Evolutionary conservation across 306 rosid genomes (phyloP).

Genomic region (Erythrophleum fordii): DNA sequence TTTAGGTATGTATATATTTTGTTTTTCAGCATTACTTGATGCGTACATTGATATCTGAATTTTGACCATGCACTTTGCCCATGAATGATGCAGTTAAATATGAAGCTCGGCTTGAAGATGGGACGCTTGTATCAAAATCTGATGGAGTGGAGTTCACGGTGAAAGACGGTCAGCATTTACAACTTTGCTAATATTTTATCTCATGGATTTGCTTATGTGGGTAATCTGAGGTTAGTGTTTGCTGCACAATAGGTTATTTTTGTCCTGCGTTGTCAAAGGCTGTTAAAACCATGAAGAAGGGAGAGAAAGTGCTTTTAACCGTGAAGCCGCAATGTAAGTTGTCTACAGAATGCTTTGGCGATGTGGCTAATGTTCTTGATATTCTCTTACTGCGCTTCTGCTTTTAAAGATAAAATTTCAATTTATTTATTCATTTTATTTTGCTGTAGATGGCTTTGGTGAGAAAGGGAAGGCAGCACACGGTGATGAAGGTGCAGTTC

Average conservation of each 20-base stretch:
- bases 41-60: background rate
- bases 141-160: slow-evolving; percentile 79
- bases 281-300: slow-evolving; percentile 92
- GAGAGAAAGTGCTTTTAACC: slow-evolving; percentile 73
- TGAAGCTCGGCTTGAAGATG: slow-evolving; percentile 79
- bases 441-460: slow-evolving; percentile 81
- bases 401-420: background rate
- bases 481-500: slow-evolving; percentile 72
- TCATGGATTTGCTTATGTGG: background rate
- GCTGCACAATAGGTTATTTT: slow-evolving; percentile 61
- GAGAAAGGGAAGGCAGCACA: slow-evolving; percentile 74
- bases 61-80: background rate
- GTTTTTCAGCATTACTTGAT: background rate
- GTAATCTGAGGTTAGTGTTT: background rate
- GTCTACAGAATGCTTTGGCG: slow-evolving; percentile 18
- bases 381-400: background rate
- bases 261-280: slow-evolving; percentile 89
- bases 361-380: background rate
- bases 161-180: slow-evolving; percentile 56
- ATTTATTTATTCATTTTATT: background rate
- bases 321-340: slow-evolving; percentile 92
- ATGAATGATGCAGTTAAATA: slow-evolving; percentile 66
- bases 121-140: slow-evolving; percentile 60
- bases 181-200: background rate
- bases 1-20: slow-evolving; percentile 30